A percentile compares a stretch with the other conserved stretches of the same genome.
Evolutionary conservation across 441 rosid genomes (phyloP).

Genomic region (Kokia cookei): DNA sequence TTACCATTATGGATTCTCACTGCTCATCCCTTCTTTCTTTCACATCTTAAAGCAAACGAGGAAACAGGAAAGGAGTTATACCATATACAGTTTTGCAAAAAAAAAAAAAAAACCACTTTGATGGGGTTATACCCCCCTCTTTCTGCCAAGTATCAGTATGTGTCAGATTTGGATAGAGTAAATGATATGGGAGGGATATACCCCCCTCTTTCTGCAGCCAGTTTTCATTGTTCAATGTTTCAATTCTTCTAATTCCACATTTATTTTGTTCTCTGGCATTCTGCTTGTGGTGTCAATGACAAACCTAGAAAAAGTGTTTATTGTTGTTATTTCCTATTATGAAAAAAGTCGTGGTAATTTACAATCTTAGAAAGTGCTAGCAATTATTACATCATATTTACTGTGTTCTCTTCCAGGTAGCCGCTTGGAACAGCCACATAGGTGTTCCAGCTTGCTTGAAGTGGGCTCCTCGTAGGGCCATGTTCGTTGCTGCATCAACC

Average conservation of each 20-base stretch:
- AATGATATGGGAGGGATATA: not conserved
- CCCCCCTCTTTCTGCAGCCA: not conserved
- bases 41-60: not conserved
- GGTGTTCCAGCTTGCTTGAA: constrained; percentile 82
- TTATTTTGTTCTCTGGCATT: not conserved
- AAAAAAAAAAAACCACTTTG: not conserved
- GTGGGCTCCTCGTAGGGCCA: constrained; percentile 92
- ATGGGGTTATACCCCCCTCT: not conserved
- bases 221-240: not conserved
- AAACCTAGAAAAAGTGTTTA: not conserved
- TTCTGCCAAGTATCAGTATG: not conserved
- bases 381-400: not conserved
- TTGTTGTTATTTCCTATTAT: not conserved
- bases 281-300: not conserved
- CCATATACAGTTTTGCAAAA: not conserved
- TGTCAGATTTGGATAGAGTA: not conserved
- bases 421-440: constrained; percentile 71
- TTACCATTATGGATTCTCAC: not conserved
- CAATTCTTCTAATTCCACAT: not conserved
- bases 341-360: not conserved
- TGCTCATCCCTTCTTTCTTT: not conserved
- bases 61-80: not conserved
- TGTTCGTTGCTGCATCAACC: constrained; percentile 82
- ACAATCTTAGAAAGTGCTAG: not conserved
- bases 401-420: constrained; percentile 39